Evolutionary conservation across 202 grass and related monocot species (phyloP).

Genomic region (Musa balbisiana): DNA sequence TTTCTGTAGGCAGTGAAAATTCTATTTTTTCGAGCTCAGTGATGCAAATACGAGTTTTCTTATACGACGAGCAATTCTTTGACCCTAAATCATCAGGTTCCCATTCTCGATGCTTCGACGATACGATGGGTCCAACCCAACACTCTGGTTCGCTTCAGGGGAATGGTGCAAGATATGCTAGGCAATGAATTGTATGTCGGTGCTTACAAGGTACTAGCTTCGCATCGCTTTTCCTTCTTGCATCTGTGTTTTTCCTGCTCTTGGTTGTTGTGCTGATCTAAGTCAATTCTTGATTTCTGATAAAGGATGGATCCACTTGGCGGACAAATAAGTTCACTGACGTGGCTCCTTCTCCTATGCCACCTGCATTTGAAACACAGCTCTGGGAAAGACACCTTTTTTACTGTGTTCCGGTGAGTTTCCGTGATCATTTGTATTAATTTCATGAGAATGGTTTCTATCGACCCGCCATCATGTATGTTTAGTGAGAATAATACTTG

Average conservation of each 20-base stretch:
- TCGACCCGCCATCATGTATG: background rate
- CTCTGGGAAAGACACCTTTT: conserved; percentile 92
- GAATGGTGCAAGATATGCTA: conserved; percentile 97
- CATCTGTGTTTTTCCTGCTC: background rate
- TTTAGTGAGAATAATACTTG: too few species aligned
- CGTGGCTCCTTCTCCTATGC: conserved; percentile 45
- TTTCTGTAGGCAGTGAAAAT: background rate
- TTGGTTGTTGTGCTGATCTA: conserved; percentile 3
- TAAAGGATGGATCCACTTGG: conserved; percentile 76
- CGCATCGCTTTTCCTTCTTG: background rate
- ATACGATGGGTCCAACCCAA: conserved; percentile 69
- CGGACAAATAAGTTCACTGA: conserved; percentile 88
- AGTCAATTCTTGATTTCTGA: conserved; percentile 3
- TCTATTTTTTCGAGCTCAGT: background rate
- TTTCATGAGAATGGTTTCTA: background rate
- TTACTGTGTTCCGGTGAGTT: conserved; percentile 69
- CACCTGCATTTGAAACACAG: conserved; percentile 53
- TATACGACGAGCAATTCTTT: background rate
- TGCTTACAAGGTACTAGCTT: conserved; percentile 60
- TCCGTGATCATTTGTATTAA: background rate
- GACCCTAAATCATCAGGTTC: conserved; percentile 38
- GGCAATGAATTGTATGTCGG: conserved; percentile 85
- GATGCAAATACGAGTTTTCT: background rate
- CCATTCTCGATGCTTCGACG: conserved; percentile 55
- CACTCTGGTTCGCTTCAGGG: conserved; percentile 65